Base-by-base conservation (phyloP, 1,139 yeast species). In the Debaryomyces singareniensis region DNA sequence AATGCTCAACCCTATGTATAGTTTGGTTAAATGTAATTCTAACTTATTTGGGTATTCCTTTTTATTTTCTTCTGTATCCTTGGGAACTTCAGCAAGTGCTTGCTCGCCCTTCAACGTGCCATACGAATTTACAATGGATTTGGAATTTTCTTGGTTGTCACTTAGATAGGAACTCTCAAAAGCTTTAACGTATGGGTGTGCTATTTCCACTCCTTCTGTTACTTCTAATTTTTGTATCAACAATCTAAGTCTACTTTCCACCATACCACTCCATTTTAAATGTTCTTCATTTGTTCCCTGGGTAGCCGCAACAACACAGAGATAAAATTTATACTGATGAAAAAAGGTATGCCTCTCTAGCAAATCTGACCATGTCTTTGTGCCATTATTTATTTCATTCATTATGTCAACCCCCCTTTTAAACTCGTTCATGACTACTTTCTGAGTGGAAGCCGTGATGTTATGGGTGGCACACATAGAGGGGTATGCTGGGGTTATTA, bases 381-480 rank as follows among this genome's bases (percentile, higher is more conserved):
- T 71, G 14, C 87, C 87, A 7, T 62, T 39, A 35, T 64, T 64
- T 29, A 93, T 82, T n/a, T 78, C 82, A 40, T 68, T 74, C 65
- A 86, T 75, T 6, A 87, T 64, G 25, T 71, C 75, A 2, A 71
- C 66, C 1, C 95, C 97, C 39, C 96, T 72, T 34, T 68, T 58
- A 43, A 91, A 68, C 51, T 91, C 99, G 12, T 62, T 52, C 50
- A 86, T 48, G 21, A 91, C 85, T 12, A 91, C 75, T 42, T 73
- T 76, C 49, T 85, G 93, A 0, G 97, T 89, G 0, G 96, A 86
- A 13, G 72, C 72, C 1, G 94, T 81, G 26, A 91, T 89, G 53
- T 91, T 91, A 52, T 91, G 99, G 1, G 99, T 91, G 0, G 99
- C 96, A 58, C 99, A 91, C 98, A 91, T 91, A 1, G 97, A 87